Evolutionary conservation across 805 yeast genomes (phyloP), one percentile per base, ranked within the genome.

Genomic region (Candida endomychidarum): DNA sequence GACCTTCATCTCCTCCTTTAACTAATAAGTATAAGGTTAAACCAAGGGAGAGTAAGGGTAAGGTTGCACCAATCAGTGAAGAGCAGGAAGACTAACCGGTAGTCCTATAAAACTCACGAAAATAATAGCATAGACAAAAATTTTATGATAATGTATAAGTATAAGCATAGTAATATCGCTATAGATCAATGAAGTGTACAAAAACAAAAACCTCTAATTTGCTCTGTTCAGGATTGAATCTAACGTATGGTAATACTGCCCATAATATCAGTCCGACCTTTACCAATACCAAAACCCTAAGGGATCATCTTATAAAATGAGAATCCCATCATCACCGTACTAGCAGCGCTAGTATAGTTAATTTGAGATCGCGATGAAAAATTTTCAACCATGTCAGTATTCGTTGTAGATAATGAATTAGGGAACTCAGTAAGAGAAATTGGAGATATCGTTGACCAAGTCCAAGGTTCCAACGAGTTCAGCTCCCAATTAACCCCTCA

Each of bases 401-500:
- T 70, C 45, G 65, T 69, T 35, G 71, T 70, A 17, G 73, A 70
- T 42, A 67, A 60, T 53, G 70, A 64, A 49, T 54, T 70, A 47
- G 58, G 54, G 43, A 70, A 64, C 52, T 66, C 71, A 20, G 58
- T 69, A 40, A 55, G 52, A 36, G 74, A 68, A 49, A 67, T 63
- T 43, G 65, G 61, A 24, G 65, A 57, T 45, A 63, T 67, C 34
- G 54, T 69, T 38, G 72, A 67, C 44, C 52, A 58, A 15, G 52
- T 57, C 24, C 51, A 56, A 42, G 57, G 58, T 41, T 54, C 51
- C 43, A 47, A 53, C 23, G 57, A 50, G 14, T 56, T 60, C 44
- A 60, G 68, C 19, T 51, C 54, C 18, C 47, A 55, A 7, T 57
- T 65, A 43, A 38, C 45, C 17, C 42, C 49, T 19, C 55, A 47